Evolutionary conservation across 345 rosid species (phyloP).

Genomic region (Cardamine resedifolia): DNA sequence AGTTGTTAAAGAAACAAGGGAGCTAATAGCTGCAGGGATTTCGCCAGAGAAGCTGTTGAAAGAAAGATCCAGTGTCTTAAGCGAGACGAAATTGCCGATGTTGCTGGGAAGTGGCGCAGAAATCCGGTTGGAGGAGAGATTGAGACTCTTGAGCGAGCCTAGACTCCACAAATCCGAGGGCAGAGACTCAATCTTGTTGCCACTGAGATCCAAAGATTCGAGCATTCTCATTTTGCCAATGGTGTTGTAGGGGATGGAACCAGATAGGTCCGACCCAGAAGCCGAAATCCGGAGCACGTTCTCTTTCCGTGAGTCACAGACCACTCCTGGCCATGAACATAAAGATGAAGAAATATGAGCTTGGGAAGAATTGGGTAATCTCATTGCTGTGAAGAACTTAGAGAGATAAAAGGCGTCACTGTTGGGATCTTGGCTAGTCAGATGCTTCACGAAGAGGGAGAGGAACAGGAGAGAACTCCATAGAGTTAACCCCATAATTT

Average conservation of each 20-base stretch:
- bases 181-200: slow-evolving; percentile 70
- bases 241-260: slow-evolving; percentile 76
- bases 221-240: slow-evolving; percentile 81
- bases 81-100: slow-evolving; percentile 71
- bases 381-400: slow-evolving; percentile 61
- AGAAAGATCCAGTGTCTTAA: slow-evolving; percentile 70
- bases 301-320: slow-evolving; percentile 52
- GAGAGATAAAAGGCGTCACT: slow-evolving; percentile 70
- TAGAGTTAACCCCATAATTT: slow-evolving; percentile 55
- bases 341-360: slow-evolving; percentile 46
- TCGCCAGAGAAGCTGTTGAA: slow-evolving; percentile 69
- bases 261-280: slow-evolving; percentile 63
- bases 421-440: slow-evolving; percentile 65
- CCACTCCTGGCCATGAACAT: slow-evolving; percentile 72
- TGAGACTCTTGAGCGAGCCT: slow-evolving; percentile 56
- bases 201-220: slow-evolving; percentile 68
- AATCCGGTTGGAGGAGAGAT: slow-evolving; percentile 71
- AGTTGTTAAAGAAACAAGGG: slow-evolving; percentile 50
- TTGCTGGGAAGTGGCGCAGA: slow-evolving; percentile 65
- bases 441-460: slow-evolving; percentile 52
- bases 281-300: slow-evolving; percentile 47
- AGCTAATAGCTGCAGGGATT: slow-evolving; percentile 68
- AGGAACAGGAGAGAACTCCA: slow-evolving; percentile 54
- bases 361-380: slow-evolving; percentile 35
- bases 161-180: slow-evolving; percentile 93